A percentile compares a stretch with the other conserved stretches of the same genome.
These are phyloP conservation scores for Volvox reticuliferus DNA, from an alignment of 139 green algal species.

Conservation along the genomic window DNA sequence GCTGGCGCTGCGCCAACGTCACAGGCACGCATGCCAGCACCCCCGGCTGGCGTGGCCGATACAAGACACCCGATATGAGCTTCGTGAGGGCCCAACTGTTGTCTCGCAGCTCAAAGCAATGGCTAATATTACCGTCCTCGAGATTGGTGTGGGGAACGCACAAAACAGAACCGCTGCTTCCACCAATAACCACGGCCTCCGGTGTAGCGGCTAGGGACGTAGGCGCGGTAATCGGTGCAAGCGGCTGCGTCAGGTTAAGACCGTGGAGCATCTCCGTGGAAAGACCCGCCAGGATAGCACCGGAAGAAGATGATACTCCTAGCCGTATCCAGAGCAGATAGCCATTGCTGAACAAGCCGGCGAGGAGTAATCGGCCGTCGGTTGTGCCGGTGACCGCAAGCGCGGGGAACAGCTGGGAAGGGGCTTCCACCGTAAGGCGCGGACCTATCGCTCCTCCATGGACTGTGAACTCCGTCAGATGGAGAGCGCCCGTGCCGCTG, in stretches of 20 bases:
- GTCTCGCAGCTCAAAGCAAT: conserved; percentile 48
- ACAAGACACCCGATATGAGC: conserved; percentile 57
- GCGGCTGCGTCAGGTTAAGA: conserved; percentile 45
- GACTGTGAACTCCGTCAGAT: conserved; percentile 42
- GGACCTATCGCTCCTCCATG: neutral
- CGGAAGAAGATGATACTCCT: neutral
- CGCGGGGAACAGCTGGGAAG: conserved; percentile 38
- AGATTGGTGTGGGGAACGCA: conserved; percentile 46
- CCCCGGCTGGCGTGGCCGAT: conserved; percentile 39
- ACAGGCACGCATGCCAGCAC: conserved; percentile 31
- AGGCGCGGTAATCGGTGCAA: conserved; percentile 48
- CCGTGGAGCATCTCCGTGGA: neutral
- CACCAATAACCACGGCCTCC: conserved; percentile 48
- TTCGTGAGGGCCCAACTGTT: conserved; percentile 57
- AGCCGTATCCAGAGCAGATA: conserved; percentile 11
- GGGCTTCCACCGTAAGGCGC: conserved; percentile 22
- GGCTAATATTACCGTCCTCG: neutral
- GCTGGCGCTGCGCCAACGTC: neutral
- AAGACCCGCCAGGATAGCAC: neutral
- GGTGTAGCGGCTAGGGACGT: conserved; percentile 47
- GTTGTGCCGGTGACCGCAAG: conserved; percentile 31
- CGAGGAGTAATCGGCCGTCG: conserved; percentile 30
- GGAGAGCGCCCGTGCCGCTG: conserved; percentile 35
- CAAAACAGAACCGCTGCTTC: conserved; percentile 49
- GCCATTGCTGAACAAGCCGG: conserved; percentile 38